phyloP scores from a whole-genome alignment of 2,329 filamentous ascomycete genomes.

The Coniochaeta hoffmannii region DNA sequence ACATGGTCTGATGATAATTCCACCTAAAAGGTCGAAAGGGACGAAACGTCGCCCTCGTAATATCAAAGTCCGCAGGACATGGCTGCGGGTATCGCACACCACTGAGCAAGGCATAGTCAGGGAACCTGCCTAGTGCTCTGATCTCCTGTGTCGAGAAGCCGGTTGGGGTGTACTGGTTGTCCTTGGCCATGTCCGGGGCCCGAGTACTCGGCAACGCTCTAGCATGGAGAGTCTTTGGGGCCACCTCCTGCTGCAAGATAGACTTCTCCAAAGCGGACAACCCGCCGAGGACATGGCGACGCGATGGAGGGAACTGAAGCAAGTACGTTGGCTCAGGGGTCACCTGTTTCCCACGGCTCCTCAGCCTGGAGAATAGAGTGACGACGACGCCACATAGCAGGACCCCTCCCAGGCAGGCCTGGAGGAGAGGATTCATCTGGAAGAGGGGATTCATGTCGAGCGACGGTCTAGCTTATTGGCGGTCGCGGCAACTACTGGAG shows the following conservation, averaged over 20 bases:
- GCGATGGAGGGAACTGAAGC: constrained; percentile 11
- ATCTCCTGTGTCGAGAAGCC: constrained; percentile 67
- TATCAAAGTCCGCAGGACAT: constrained; percentile 54
- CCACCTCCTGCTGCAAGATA: neutral
- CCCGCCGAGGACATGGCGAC: constrained; percentile 10
- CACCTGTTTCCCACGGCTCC: neutral
- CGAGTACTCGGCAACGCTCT: constrained; percentile 20
- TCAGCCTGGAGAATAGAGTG: neutral
- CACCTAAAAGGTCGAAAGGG: constrained; percentile 79
- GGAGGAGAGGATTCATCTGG: neutral
- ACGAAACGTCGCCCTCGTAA: constrained; percentile 59
- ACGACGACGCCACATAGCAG: neutral
- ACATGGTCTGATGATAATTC: constrained; percentile 88
- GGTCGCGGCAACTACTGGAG: neutral
- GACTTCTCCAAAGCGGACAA: constrained; percentile 9
- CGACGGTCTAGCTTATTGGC: neutral
- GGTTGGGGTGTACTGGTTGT: constrained; percentile 30
- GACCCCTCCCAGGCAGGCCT: neutral
- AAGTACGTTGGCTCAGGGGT: constrained; percentile 5
- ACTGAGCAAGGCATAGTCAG: constrained; percentile 67
- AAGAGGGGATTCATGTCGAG: neutral
- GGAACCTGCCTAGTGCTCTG: constrained; percentile 64
- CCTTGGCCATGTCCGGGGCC: constrained; percentile 7
- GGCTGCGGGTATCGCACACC: constrained; percentile 64
- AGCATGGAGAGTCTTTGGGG: constrained; percentile 4